Base-by-base conservation (phyloP, 2,329 filamentous ascomycete species). In the Cercospora berteroae region DNA sequence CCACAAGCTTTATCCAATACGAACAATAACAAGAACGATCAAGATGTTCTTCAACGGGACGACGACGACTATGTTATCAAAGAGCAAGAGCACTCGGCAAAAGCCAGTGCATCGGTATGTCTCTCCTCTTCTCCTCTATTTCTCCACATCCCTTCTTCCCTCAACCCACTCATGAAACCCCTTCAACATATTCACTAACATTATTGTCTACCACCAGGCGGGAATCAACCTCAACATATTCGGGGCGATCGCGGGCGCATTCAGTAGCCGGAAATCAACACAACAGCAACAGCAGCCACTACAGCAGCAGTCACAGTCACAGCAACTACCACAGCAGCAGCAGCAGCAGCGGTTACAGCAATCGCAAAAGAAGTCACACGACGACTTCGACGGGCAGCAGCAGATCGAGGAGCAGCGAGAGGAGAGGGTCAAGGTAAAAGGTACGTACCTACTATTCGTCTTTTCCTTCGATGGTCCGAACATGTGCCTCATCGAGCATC, bases 161-260 rank as follows among this genome's bases (percentile, higher is more conserved):
- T 39, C n/a, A n/a, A 10, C 33, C 29, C 13, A 9, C 33, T 36
- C 33, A 9, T 8, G 3, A 2, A 12, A 10, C 18, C 39, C 25
- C 20, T 13, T 33, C 3, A 13, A 33, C 4, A 33, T 33, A 1
- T 13, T 33, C 9, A 13, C 31, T 33, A 12, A 33, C 31, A 33
- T 36, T 36, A 7, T 18, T 36, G 31, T 61, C 1, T 20, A 2
- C 25, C n/a, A 39, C 8, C 42, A 79, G 77, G 77, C 76, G 31
- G 77, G 77, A n/a, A 67, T 79, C 25, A 79, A 79, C 58, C 71
- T 79, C 18, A 79, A 79, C 71, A 68, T 79, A 64, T 77, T 78
- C 67, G 77, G 75, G 56, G 77, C 77, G 6, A 48, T 79, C 42
- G 69, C 74, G 27, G 77, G 77, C 42, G 73, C 73, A 16, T 79